Evolutionary conservation across 176 grass and related monocot species (phyloP), one percentile per base, ranked within the genome.

Genomic region (Panicum miliaceum): DNA sequence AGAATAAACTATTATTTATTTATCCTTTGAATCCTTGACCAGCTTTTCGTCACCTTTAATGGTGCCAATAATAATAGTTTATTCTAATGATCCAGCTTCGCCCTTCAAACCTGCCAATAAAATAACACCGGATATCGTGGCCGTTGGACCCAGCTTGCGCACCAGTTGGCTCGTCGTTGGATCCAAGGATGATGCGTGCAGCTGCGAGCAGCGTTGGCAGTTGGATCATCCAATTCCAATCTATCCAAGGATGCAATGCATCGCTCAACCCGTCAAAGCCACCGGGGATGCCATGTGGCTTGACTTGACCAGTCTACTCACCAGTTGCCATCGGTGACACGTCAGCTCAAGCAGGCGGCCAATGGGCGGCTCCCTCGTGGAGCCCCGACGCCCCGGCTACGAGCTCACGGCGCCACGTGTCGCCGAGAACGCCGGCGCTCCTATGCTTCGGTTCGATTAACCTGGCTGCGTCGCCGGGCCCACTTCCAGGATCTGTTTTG

Each of bases 1-100:
- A 57, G n/a, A 19, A 32, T 32, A 32, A 32, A 32, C 29, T n/a
- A n/a, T 52, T 52, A 6, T 52, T 52, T 18, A 6, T 52, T 19
- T 52, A 52, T 58, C 56, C 36, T 69, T 43, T 48, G 43, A 48
- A 71, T 46, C 68, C 68, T 71, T 71, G 68, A 71, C 68, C 42
- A 18, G 1, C 23, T 48, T 71, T 71, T 27, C 69, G 9, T 48
- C 7, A 7, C 23, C 23, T 72, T 27, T 27, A 43, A 6, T 42
- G 20, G 8, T 25, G 11, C 10, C 37, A 68, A 41, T 41, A 40
- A 1, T 42, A 59, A 54, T 54, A 19, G 20, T 54, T 6, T 54
- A 20, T 20, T 54, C 51, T 20, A 20, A 54, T 54, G 56, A 59
- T 25, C 56, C 56, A 11, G 19, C 53, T 5, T 61, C 23, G 23